These are phyloP conservation scores for Crithidia bombi DNA, from an alignment of 208 protist genomes.

Conservation along the genomic window DNA sequence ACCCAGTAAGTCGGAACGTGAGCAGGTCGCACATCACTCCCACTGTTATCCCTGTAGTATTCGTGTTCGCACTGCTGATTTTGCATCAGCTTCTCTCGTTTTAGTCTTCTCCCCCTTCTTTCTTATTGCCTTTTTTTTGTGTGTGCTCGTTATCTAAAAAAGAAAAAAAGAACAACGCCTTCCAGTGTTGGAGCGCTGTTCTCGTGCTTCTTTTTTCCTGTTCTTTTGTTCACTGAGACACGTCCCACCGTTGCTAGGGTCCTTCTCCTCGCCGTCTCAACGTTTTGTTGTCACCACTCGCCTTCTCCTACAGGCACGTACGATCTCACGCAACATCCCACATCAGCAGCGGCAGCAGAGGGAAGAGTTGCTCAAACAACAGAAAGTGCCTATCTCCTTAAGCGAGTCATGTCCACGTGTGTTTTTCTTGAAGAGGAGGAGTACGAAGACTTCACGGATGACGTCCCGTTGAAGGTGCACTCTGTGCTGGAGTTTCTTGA, in stretches of 20 bases:
- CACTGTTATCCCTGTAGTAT: too few species aligned
- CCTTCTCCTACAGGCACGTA: too few species aligned
- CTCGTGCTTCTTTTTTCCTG: background rate
- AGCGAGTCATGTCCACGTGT: conserved; percentile 10
- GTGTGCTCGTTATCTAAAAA: background rate
- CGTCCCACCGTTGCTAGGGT: background rate
- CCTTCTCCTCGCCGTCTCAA: too few species aligned
- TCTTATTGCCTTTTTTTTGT: background rate
- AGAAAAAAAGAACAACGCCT: conserved; percentile 5
- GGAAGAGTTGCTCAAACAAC: too few species aligned
- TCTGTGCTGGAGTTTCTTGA: conserved; percentile 31
- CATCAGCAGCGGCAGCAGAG: too few species aligned
- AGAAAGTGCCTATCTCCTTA: too few species aligned
- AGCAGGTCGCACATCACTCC: too few species aligned
- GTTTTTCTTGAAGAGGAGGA: conserved; percentile 24
- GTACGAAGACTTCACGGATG: conserved; percentile 18
- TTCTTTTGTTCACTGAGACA: background rate
- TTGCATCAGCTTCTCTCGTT: too few species aligned
- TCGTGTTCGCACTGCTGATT: too few species aligned
- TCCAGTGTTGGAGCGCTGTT: conserved; percentile 6
- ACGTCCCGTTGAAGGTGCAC: conserved; percentile 30
- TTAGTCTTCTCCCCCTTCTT: background rate
- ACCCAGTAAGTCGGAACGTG: too few species aligned
- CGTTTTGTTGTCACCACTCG: too few species aligned
- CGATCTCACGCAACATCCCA: too few species aligned